These are phyloP conservation scores for Anisodus acutangulus DNA, from an alignment of 257 asterid species.

Conservation along the genomic window DNA sequence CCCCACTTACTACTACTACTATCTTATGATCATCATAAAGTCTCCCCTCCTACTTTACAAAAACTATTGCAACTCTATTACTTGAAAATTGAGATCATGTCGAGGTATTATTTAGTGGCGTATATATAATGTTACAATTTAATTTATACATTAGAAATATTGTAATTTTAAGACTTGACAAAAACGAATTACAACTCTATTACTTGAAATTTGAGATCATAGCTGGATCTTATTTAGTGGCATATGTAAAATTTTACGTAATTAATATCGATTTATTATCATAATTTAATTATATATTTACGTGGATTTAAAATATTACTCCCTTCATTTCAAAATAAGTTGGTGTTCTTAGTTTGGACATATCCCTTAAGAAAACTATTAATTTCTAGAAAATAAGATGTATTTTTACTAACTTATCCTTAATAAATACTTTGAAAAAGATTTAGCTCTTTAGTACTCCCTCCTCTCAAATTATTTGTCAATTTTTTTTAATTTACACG, in stretches of 20 bases:
- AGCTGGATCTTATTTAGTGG: not conserved
- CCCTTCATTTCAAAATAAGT: not conserved
- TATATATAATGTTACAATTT: not conserved
- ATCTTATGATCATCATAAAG: conserved; percentile 7
- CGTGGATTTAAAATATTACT: no score
- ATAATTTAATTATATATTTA: no score
- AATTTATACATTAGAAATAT: not conserved
- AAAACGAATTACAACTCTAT: not conserved
- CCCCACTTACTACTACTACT: not conserved
- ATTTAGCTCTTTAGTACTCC: no score
- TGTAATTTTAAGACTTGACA: not conserved
- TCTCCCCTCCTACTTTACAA: conserved; percentile 4
- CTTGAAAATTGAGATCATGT: conserved; percentile 8
- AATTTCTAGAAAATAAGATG: no score
- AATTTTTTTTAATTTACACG: no score
- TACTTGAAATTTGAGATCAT: not conserved
- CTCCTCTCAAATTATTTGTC: no score
- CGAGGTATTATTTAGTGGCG: not conserved
- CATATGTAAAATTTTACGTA: not conserved
- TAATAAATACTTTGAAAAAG: no score
- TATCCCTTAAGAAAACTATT: no score
- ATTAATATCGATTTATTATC: no score
- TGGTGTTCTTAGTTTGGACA: no score
- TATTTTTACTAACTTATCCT: no score
- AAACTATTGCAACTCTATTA: not conserved